Conservation (phyloP, 1,284 basidiomycete species). For the Ceratobasidium sp. region DNA sequence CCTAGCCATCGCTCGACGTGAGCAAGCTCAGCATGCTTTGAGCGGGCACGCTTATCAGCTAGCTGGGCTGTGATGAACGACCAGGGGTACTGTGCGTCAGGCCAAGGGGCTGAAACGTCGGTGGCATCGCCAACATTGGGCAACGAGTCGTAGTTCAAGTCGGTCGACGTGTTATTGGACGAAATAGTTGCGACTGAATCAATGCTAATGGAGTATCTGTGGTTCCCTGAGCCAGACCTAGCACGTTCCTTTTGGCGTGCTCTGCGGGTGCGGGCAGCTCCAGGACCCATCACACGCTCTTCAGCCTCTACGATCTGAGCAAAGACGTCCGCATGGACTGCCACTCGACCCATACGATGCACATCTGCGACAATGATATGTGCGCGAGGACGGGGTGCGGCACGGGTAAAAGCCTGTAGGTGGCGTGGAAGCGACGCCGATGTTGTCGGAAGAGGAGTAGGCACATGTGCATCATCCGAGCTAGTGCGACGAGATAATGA, state of each 20-base stretch:
- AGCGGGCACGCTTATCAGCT: conserved; percentile 33
- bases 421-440: conserved; percentile 35
- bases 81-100: conserved; percentile 49
- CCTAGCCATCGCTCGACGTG: conserved; percentile 66
- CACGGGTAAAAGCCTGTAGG: conserved; percentile 31
- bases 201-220: conserved; percentile 9
- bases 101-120: conserved; percentile 46
- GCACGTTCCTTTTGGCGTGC: conserved; percentile 43
- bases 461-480: not conserved
- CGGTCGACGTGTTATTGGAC: not conserved
- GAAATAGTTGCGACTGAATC: not conserved
- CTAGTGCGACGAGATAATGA: conserved; percentile 10
- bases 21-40: conserved; percentile 36
- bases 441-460: conserved; percentile 37
- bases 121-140: conserved; percentile 14
- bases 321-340: conserved; percentile 48
- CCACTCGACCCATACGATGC: conserved; percentile 48
- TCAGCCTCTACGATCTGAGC: conserved; percentile 43
- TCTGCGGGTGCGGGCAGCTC: conserved; percentile 43
- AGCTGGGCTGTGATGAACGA: conserved; percentile 43
- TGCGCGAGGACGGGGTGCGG: conserved; percentile 37
- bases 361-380: conserved; percentile 47
- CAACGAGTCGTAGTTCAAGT: not conserved
- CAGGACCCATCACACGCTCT: conserved; percentile 40
- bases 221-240: conserved; percentile 34